These are phyloP conservation scores for Candida germanica DNA, from an alignment of 805 yeast genomes.

Conservation along the genomic window DNA sequence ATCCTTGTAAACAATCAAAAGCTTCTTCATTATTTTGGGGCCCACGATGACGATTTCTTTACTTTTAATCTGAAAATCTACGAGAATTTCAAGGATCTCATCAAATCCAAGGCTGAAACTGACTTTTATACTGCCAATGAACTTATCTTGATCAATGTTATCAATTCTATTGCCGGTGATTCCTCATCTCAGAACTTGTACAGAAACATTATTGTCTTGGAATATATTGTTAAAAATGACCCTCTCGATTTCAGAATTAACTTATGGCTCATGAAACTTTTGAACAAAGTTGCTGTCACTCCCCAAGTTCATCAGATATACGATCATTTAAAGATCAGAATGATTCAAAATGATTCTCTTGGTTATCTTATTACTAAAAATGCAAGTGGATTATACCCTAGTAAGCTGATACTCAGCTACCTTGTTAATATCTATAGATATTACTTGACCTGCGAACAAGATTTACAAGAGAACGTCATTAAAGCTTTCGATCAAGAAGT, in stretches of 20 bases:
- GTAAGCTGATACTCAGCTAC: slow-evolving; percentile 33
- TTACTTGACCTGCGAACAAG: slow-evolving; percentile 53
- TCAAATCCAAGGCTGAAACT: slow-evolving; percentile 15
- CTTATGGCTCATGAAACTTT: slow-evolving; percentile 67
- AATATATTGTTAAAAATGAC: slow-evolving; percentile 52
- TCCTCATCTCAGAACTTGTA: slow-evolving; percentile 18
- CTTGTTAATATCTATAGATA: slow-evolving; percentile 39
- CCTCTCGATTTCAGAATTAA: slow-evolving; percentile 70
- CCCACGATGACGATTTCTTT: slow-evolving; percentile 8
- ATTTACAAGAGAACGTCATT: slow-evolving; percentile 46
- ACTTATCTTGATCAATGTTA: slow-evolving; percentile 54
- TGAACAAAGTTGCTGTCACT: slow-evolving; percentile 54
- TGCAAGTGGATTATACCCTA: slow-evolving; percentile 32
- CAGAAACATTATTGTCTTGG: slow-evolving; percentile 54
- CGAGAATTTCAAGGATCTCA: slow-evolving; percentile 18
- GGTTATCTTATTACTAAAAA: slow-evolving; percentile 44
- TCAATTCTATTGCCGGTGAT: slow-evolving; percentile 18
- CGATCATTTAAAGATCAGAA: slow-evolving; percentile 58
- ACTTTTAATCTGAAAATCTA: slow-evolving; percentile 18
- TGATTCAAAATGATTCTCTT: slow-evolving; percentile 72
- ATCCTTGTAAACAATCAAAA: slow-evolving; percentile 44
- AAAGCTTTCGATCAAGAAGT: slow-evolving; percentile 57
- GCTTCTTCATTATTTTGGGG: slow-evolving; percentile 35
- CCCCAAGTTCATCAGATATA: slow-evolving; percentile 50
- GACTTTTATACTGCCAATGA: slow-evolving; percentile 75